Base-by-base conservation (phyloP, 176 grass and related monocot genomes). In the Thinopyrum elongatum region DNA sequence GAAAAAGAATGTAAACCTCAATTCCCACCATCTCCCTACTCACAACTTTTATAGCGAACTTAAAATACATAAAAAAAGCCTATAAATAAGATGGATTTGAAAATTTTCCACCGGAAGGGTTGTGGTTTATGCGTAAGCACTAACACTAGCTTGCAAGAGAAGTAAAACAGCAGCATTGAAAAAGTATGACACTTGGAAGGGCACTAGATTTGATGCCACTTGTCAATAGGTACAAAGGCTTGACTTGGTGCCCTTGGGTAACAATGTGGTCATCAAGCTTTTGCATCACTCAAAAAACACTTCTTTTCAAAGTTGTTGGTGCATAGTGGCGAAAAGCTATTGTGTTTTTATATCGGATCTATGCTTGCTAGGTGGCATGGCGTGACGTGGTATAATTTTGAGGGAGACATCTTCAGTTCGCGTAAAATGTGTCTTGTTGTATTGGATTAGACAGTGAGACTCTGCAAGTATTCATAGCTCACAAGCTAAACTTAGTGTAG, bases 301-400 rank as follows among this genome's bases (percentile, higher is more conserved):
- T 29, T 70, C 51, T 68, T 84, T 91, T 80, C 29, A 26, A 70
- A 84, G 81, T 25, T 21, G 81, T 51, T 80, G 76, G 76, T 58
- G 13, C 47, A 68, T 69, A 41, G 69, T 76, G 81, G 47, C 44
- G 17, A 90, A 80, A 84, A 60, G 59, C 68, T 66, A 67, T 19
- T 4, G 35, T 81, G 74, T 28, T 78, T 51, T 67, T 74, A 36
- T 67, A 83, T 80, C 78, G 59, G 44, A 60, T 87, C 75, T 84
- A 87, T 26, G 35, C 11, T 74, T 87, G 65, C 27, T 83, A 33
- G 82, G 66, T 83, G 80, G 58, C 35, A 22, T 38, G 14, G 21
- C 22, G 27, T 80, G 65, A 90, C 17, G 57, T 74, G 66, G 57
- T 19, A 44, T 74, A 68, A 65, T 57, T 72, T 16, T 0, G 80